phyloP scores from a whole-genome alignment of 2,329 filamentous ascomycete genomes.

The Sclerotinia sclerotiorum region DNA sequence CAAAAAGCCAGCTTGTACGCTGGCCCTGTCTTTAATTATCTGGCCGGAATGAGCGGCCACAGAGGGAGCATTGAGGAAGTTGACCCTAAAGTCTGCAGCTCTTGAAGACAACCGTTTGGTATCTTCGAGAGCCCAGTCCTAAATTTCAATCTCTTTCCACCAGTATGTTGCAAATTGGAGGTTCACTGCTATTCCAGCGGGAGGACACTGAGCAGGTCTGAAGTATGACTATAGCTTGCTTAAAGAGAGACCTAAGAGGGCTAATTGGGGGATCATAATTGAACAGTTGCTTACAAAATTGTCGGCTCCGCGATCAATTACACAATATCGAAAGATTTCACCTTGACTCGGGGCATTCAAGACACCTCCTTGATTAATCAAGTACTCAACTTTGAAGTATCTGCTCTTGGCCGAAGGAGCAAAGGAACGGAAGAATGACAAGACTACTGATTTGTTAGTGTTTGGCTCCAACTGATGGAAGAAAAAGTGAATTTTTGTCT shows the following conservation, averaged over 20 bases:
- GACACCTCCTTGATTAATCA: background rate
- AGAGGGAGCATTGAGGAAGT: slow-evolving; percentile 71
- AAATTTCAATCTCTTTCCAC: slow-evolving; percentile 57
- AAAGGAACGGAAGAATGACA: background rate
- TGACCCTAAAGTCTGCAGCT: slow-evolving; percentile 65
- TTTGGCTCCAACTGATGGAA: background rate
- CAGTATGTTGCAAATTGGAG: slow-evolving; percentile 67
- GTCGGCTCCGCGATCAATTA: background rate
- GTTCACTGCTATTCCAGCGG: slow-evolving; percentile 46
- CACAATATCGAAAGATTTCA: background rate
- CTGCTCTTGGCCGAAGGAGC: background rate
- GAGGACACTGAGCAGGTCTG: slow-evolving; percentile 49
- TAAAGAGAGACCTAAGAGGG: background rate
- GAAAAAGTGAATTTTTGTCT: background rate
- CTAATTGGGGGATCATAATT: background rate
- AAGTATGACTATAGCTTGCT: slow-evolving; percentile 41
- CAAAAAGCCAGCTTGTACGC: slow-evolving; percentile 72
- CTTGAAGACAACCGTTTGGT: slow-evolving; percentile 61
- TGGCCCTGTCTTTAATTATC: slow-evolving; percentile 56
- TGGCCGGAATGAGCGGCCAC: slow-evolving; percentile 60
- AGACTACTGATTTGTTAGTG: background rate
- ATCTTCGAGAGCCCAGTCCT: slow-evolving; percentile 68
- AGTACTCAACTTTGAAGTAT: background rate
- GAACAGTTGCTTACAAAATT: background rate
- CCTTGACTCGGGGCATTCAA: background rate